Evolutionary conservation across 495 filamentous ascomycete species (phyloP), one percentile per base, ranked within the genome.

Genomic region (Annulohypoxylon maeteangense): DNA sequence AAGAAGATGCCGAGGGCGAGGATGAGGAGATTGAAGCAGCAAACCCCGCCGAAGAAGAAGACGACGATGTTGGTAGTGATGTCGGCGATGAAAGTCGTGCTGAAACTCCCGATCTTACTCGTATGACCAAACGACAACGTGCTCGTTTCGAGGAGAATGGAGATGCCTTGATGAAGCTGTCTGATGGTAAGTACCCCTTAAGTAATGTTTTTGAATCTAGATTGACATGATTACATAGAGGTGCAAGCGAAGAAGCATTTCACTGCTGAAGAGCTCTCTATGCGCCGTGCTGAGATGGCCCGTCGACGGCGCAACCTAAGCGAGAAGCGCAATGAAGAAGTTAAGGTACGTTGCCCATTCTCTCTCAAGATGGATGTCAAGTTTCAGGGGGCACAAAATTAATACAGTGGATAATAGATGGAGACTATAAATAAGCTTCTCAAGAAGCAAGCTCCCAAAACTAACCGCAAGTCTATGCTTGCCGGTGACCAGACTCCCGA

Each of bases 351-450:
- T 62, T 8, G 45, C 0, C 29, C 36, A 27, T 53, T 10, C 34
- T 45, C 34, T 22, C 5, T 11, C 0, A n/a, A 56, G 6, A 44
- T 18, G 12, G n/a, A 4, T 7, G 23, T 61, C 7, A 22, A 2
- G 4, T 4, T 45, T 7, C 16, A 36, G 29, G 51, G 40, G 4
- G 7, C 7, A 5, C 6, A 16, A 11, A 48, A 12, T 54, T 70
- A 67, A 76, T 66, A 11, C 4, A 7, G 20, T 20, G 11, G 20
- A 54, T 32, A 32, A 56, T 62, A 93, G 94, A 97, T 97, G 91
- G 95, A 98, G 78, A 99, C 95, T 12, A 98, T 99, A 85, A 98
- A 98, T 81, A 93, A 95, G 58, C 89, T 99, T 27, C 89, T 98
- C 57, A 93, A 94, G 79, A 97, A 97, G 75, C 96, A 98, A 81